Percentiles rank a stretch among this genome's conserved stretches.
phyloP scores from a whole-genome alignment of 1,284 basidiomycete species.

The Ustilago crameri region DNA sequence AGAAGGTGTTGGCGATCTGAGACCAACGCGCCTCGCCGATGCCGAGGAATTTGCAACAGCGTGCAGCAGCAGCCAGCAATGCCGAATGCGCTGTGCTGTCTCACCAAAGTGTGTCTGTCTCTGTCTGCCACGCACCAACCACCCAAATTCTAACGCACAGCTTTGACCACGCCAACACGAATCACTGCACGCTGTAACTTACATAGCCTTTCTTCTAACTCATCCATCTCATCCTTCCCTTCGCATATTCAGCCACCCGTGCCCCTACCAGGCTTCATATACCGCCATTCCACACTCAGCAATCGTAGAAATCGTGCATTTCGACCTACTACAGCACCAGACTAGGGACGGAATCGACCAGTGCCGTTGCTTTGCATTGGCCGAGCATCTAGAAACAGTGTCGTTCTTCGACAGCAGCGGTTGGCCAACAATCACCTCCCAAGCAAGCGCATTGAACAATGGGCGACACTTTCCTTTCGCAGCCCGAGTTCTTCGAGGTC shows the following conservation, averaged over 20 bases:
- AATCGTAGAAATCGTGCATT: no score
- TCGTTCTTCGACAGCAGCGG: no score
- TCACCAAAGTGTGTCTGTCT: no score
- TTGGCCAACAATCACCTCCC: no score
- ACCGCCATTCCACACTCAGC: neutral
- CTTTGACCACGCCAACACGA: neutral
- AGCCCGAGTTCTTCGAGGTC: conserved; percentile 74
- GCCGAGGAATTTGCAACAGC: neutral
- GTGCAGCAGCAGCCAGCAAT: neutral
- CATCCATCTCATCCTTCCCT: neutral
- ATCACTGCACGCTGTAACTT: neutral
- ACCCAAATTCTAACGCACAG: neutral
- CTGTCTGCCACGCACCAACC: conserved; percentile 8
- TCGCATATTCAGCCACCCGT: no score
- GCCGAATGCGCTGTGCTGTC: neutral
- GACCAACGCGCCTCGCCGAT: neutral
- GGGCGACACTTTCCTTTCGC: conserved; percentile 63
- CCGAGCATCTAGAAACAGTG: no score
- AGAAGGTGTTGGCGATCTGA: neutral
- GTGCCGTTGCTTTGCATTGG: no score
- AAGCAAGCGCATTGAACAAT: conserved; percentile 28
- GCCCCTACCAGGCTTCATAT: no score
- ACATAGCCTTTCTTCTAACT: neutral
- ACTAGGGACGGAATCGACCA: no score
- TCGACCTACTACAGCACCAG: no score